A percentile compares a stretch with the other conserved stretches of the same genome.
Conservation (phyloP, 2,329 filamentous ascomycete genomes). For the Claviceps sp. region DNA sequence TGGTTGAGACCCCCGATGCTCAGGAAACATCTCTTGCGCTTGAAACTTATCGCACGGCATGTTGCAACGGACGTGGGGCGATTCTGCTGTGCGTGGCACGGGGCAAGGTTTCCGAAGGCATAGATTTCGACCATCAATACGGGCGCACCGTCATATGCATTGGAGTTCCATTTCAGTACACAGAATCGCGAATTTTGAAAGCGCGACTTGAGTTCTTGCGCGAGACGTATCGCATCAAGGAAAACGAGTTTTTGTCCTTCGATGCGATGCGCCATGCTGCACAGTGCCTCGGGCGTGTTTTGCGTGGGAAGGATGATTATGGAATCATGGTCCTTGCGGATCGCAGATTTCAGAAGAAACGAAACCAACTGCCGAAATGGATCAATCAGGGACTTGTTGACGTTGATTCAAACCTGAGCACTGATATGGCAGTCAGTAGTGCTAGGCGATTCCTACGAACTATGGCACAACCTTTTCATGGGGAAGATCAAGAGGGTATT, state of each 20-base stretch:
- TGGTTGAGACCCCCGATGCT: slow-evolving; percentile 93
- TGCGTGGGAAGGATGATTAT: slow-evolving; percentile 95
- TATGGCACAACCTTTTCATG: slow-evolving; percentile 83
- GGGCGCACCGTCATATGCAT: slow-evolving; percentile 92
- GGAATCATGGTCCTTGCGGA: slow-evolving; percentile 99
- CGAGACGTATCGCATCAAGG: slow-evolving; percentile 90
- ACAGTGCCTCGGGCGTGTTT: slow-evolving; percentile 86
- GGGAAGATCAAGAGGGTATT: slow-evolving; percentile 78
- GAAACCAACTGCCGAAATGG: slow-evolving; percentile 86
- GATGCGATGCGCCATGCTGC: slow-evolving; percentile 99
- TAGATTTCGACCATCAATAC: slow-evolving; percentile 98
- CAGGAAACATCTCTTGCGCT: slow-evolving; percentile 93
- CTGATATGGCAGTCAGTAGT: slow-evolving; percentile 83
- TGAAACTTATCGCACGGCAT: slow-evolving; percentile 94
- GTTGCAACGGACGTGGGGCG: slow-evolving; percentile 90
- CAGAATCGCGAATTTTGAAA: slow-evolving; percentile 92
- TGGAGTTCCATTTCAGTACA: slow-evolving; percentile 96
- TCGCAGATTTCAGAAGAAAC: slow-evolving; percentile 83
- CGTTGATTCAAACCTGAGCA: slow-evolving; percentile 78
- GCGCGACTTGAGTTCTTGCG: slow-evolving; percentile 90
- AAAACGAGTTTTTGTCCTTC: slow-evolving; percentile 96
- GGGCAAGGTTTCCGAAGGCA: slow-evolving; percentile 94
- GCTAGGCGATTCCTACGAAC: slow-evolving; percentile 80
- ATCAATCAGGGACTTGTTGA: slow-evolving; percentile 81
- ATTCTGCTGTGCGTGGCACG: slow-evolving; percentile 89